Percentiles rank a stretch among this genome's conserved stretches.
Conservation (phyloP, 23 red algal genomes). For the Gracilaria gracilis region DNA sequence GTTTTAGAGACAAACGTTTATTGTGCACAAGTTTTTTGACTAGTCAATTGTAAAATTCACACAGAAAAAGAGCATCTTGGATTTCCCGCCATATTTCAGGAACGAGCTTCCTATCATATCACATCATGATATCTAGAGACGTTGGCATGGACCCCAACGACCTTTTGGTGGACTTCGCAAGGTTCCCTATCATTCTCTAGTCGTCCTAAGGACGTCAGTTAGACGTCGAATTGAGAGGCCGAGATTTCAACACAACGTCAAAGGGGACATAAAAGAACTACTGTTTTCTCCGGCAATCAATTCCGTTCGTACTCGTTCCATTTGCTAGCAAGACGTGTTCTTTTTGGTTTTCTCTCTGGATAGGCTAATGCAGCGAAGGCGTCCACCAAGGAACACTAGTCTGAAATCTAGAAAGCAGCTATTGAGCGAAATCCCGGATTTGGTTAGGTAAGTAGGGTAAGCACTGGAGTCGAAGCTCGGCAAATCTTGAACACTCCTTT, state of each 20-base stretch:
- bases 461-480: too few species aligned
- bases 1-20: background rate
- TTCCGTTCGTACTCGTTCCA: background rate
- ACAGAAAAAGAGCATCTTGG: background rate
- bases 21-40: too few species aligned
- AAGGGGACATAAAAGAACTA: background rate
- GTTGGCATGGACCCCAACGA: background rate
- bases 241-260: background rate
- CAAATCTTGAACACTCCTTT: too few species aligned
- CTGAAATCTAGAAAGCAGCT: constrained; percentile 42
- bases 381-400: background rate
- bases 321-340: background rate
- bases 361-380: constrained; percentile 20
- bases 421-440: constrained; percentile 66
- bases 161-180: background rate
- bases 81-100: background rate
- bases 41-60: background rate
- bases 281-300: background rate
- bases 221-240: background rate
- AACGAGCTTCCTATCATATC: too few species aligned
- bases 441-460: constrained; percentile 57
- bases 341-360: background rate
- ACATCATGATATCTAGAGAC: background rate
- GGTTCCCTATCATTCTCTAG: background rate
- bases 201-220: background rate